Evolutionary conservation across 371 early-diverging fungal species (phyloP), one percentile per base, ranked within the genome.

Genomic region (Coemansia sp.): DNA sequence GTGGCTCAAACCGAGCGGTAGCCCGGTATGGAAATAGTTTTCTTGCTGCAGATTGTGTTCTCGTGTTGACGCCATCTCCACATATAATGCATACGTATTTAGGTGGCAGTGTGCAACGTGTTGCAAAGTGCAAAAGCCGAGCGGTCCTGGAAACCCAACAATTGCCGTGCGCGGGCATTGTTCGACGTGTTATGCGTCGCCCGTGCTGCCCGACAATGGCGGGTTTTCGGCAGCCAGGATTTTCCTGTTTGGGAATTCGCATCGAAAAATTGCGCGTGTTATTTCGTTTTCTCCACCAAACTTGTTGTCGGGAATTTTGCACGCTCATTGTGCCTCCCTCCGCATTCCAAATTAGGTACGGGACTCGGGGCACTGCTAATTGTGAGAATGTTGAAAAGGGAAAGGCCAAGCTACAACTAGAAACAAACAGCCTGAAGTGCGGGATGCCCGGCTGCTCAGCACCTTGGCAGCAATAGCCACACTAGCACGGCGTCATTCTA

Each of bases 291-390:
- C 18, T 18, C 46, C 18, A 18, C 18, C 18, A 18, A 16, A 7
- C n/a, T 46, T 46, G 24, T 46, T 16, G n/a, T 16, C 46, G n/a
- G 46, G 16, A 16, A 18, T 24, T 44, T n/a, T 46, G 46, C 9
- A 10, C 46, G 10, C 18, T 24, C 24, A 24, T 24, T 24, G 24
- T 46, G 46, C 16, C 18, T 16, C 46, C n/a, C 46, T 46, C 46
- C 46, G 18, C 46, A 46, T n/a, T 46, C 18, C 46, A 9, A n/a
- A 46, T 46, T 46, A 46, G 46, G 46, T 10, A 46, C 18, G 46
- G 16, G 46, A 46, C 46, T 46, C 46, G 46, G 46, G 46, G n/a
- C 18, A 9, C 46, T 46, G 18, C 18, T 9, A n/a, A 16, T 37
- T 46, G n/a, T 46, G 24, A 24, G 24, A 24, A 24, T 24, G 1